Evolutionary conservation across 176 grass and related monocot species (phyloP), one percentile per base, ranked within the genome.

Genomic region (Paspalum vaginatum): DNA sequence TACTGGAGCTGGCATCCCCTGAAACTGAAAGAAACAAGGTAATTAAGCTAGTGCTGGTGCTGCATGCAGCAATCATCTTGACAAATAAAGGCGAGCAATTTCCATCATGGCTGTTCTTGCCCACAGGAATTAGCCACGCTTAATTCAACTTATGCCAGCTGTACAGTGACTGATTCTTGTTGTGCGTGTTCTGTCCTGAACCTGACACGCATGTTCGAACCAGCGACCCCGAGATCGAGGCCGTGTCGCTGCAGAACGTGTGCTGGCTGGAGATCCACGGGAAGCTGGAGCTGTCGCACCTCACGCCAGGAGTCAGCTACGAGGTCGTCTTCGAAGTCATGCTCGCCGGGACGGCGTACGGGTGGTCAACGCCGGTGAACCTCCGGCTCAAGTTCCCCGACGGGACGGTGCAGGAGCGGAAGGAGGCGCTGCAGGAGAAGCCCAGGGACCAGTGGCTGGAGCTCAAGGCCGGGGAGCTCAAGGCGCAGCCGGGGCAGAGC

Each of bases 261-360:
- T 93, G 91, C 61, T 93, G 91, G 91, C 51, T 93, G 53, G 91
- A 93, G 78, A 55, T 89, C 65, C 65, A 70, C 16, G 91, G 84
- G 39, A 89, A 78, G 63, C 51, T 75, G 16, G 80, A 93, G 8
- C 53, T 81, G 8, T 89, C 84, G 11, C 55, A 78, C n/a, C 91
- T 93, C 5, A 89, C 87, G 11, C 84, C 87, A 14, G 84, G 71
- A 57, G 46, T 70, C 39, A 75, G 8, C 51, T 93, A 93, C 4
- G 81, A 87, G 40, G 65, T 85, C 0, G 3, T 42, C 25, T 89
- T 93, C 20, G 25, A 78, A 8, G 44, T 75, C 50, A 84, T 70
- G 91, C 52, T 93, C 5, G 57, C 20, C 0, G 47, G 89, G 27
- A 18, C 25, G 0, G 21, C 71, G 21, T 57, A 58, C 20, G 87